Percentiles rank a stretch among this genome's conserved stretches.
Conservation (phyloP, 2,329 filamentous ascomycete species). For the Tolypocladium album region DNA sequence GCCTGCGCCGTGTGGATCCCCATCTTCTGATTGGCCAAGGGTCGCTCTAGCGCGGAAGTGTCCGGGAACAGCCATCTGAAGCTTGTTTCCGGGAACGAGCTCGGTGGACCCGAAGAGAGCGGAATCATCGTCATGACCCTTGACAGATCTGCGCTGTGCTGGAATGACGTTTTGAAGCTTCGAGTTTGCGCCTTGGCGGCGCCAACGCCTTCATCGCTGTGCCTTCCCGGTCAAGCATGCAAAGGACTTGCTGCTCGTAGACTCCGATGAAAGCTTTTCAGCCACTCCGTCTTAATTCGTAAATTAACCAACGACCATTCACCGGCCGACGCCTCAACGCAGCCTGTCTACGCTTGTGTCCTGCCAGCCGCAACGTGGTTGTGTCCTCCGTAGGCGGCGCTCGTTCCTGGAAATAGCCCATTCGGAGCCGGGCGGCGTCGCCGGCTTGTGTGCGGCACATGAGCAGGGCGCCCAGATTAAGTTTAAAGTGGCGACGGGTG, state of each 20-base stretch:
- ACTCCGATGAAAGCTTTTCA: background rate
- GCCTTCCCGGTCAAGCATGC: background rate
- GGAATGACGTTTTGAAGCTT: background rate
- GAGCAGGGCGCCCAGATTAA: background rate
- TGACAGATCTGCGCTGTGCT: background rate
- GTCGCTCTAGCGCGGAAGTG: background rate
- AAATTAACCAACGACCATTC: background rate
- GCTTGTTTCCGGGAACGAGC: background rate
- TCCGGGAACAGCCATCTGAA: background rate
- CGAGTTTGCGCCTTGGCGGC: no score
- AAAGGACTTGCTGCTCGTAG: background rate
- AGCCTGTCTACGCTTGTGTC: no score
- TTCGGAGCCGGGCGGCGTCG: background rate
- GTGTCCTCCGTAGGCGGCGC: no score
- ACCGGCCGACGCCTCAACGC: no score
- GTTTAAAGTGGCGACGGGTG: background rate
- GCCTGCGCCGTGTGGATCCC: background rate
- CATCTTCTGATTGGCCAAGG: background rate
- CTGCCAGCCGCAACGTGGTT: no score
- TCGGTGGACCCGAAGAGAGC: no score
- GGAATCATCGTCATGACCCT: background rate
- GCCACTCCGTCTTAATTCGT: background rate
- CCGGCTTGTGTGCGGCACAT: background rate
- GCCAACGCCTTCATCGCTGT: background rate
- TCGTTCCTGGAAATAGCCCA: background rate